These are phyloP conservation scores for Nothopassalora personata DNA, from an alignment of 2,329 filamentous ascomycete genomes.

Conservation along the genomic window DNA sequence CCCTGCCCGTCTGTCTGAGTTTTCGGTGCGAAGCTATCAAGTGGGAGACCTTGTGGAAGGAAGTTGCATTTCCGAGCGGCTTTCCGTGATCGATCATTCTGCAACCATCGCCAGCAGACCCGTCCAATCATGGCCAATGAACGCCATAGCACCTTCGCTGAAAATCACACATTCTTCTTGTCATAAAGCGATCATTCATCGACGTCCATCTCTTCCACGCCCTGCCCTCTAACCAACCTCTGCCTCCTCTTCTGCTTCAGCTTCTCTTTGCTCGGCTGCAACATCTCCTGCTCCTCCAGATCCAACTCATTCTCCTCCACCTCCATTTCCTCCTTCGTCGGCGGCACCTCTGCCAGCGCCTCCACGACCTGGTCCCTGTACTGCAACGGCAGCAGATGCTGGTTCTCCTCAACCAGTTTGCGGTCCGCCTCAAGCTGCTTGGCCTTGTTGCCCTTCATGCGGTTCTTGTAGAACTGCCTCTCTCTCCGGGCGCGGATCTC, in stretches of 20 bases:
- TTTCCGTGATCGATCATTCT: neutral
- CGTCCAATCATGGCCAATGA: neutral
- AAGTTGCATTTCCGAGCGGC: neutral
- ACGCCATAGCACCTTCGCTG: slow-evolving; percentile 7
- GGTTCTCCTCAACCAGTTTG: slow-evolving; percentile 85
- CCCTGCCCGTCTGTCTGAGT: too few species aligned
- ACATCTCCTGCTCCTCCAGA: slow-evolving; percentile 51
- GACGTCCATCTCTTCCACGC: slow-evolving; percentile 40
- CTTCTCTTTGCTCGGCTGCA: slow-evolving; percentile 34
- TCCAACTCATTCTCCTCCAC: slow-evolving; percentile 56
- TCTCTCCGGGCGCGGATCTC: slow-evolving; percentile 82
- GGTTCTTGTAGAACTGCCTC: slow-evolving; percentile 86
- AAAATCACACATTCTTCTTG: neutral
- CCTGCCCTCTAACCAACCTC: slow-evolving; percentile 41
- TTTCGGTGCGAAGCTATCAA: too few species aligned
- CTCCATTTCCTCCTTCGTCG: slow-evolving; percentile 46
- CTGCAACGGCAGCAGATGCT: slow-evolving; percentile 73
- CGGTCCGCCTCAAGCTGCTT: slow-evolving; percentile 72
- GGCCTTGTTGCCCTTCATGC: slow-evolving; percentile 86
- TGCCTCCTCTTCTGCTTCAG: slow-evolving; percentile 44
- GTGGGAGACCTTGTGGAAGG: neutral
- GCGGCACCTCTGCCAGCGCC: slow-evolving; percentile 54
- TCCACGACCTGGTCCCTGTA: slow-evolving; percentile 40
- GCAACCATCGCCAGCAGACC: neutral
- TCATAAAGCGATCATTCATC: slow-evolving; percentile 27